Evolutionary conservation across 345 rosid genomes (phyloP).

Genomic region (Mangifera indica): DNA sequence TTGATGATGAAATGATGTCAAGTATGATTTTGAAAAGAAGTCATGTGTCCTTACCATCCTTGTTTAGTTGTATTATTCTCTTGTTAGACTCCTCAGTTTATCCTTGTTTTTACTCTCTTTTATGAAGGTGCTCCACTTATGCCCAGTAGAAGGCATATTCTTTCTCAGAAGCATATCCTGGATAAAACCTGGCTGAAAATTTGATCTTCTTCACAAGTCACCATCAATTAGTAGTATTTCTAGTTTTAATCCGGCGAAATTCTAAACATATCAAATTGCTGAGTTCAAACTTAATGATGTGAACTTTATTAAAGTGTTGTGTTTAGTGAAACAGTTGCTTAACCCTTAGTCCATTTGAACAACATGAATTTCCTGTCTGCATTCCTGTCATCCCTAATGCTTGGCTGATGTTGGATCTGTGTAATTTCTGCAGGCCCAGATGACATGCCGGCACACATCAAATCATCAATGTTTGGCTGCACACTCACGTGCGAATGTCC

Average conservation of each 20-base stretch:
- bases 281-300: not conserved
- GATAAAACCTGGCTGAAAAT: not conserved
- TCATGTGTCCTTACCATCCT: not conserved
- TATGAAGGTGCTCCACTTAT: not conserved
- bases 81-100: not conserved
- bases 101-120: not conserved
- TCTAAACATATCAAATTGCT: not conserved
- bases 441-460: conserved; percentile 98
- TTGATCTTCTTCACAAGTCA: not conserved
- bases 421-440: conserved; percentile 66
- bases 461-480: conserved; percentile 95
- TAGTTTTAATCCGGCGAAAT: not conserved
- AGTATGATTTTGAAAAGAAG: not conserved
- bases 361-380: not conserved
- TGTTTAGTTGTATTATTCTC: not conserved
- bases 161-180: not conserved
- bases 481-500: conserved; percentile 59
- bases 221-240: not conserved
- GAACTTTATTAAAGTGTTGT: not conserved
- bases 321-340: not conserved
- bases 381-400: not conserved
- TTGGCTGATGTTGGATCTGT: conserved; percentile 9
- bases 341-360: not conserved
- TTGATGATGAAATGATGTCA: not conserved
- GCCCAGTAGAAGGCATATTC: not conserved